phyloP scores from a whole-genome alignment of 2,329 filamentous ascomycete species.

The Akanthomyces muscarius region DNA sequence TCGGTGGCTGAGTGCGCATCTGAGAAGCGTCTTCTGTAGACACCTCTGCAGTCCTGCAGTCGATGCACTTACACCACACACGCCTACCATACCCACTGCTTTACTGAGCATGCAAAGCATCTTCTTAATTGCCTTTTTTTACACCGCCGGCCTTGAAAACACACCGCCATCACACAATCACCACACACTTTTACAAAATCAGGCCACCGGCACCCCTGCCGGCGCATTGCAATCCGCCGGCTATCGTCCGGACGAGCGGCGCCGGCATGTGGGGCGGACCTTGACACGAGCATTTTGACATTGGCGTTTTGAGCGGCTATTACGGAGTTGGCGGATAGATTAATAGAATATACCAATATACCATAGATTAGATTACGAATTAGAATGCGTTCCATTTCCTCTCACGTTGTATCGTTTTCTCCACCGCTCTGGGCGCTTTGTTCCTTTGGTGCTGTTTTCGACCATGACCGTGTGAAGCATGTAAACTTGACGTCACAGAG shows the following conservation, averaged over 20 bases:
- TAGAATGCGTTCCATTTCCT: background rate
- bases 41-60: background rate
- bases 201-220: background rate
- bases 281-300: constrained; percentile 2
- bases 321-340: constrained; percentile 14
- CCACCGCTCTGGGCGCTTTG: too few relatives aligned
- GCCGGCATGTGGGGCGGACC: constrained; percentile 8
- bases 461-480: background rate
- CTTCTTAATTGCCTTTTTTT: background rate
- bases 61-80: background rate
- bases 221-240: background rate
- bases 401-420: background rate
- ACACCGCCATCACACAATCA: background rate
- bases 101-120: background rate
- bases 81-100: background rate
- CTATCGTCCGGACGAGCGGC: constrained; percentile 12
- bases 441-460: background rate
- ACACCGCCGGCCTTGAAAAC: background rate
- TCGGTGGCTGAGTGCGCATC: background rate
- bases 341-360: background rate
- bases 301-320: constrained; percentile 11
- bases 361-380: constrained; percentile 8
- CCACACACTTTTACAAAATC: background rate
- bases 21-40: constrained; percentile 10
- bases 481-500: constrained; percentile 9